These are phyloP conservation scores for Psidium guajava DNA, from an alignment of 345 rosid genomes.

Conservation along the genomic window DNA sequence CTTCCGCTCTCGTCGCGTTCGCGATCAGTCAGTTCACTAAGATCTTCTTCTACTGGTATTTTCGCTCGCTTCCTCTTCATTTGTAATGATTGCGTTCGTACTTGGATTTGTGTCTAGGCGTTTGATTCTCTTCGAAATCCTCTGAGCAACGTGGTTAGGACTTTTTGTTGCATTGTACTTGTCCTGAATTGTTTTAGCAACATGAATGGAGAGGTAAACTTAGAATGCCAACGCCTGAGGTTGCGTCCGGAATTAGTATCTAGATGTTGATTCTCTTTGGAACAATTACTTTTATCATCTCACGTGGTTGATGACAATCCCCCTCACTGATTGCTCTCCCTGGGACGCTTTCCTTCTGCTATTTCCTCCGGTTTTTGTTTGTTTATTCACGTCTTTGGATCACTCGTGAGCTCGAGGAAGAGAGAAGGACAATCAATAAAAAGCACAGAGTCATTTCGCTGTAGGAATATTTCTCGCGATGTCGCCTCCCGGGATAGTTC, in stretches of 20 bases:
- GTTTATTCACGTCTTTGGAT: not conserved
- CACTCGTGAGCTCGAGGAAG: not conserved
- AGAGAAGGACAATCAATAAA: not conserved
- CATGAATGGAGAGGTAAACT: not conserved
- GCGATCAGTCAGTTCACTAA: slow-evolving; percentile 58
- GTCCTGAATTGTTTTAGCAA: too few species aligned
- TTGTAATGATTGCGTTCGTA: not conserved
- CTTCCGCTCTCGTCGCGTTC: slow-evolving; percentile 45
- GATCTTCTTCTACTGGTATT: slow-evolving; percentile 61
- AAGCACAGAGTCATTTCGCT: not conserved
- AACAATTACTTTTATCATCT: not conserved
- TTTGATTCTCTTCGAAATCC: too few species aligned
- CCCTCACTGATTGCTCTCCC: not conserved
- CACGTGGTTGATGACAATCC: not conserved
- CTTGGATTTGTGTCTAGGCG: not conserved
- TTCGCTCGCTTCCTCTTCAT: not conserved
- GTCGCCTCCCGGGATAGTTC: not conserved
- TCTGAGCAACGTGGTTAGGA: not conserved
- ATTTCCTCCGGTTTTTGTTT: not conserved
- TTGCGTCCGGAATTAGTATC: not conserved
- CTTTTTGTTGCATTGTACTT: not conserved
- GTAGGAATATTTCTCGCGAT: not conserved
- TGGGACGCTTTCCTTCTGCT: not conserved
- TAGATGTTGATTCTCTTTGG: not conserved
- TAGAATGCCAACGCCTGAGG: not conserved